These are phyloP conservation scores for Macrotyloma uniflorum DNA, from an alignment of 306 rosid genomes.

Conservation along the genomic window DNA sequence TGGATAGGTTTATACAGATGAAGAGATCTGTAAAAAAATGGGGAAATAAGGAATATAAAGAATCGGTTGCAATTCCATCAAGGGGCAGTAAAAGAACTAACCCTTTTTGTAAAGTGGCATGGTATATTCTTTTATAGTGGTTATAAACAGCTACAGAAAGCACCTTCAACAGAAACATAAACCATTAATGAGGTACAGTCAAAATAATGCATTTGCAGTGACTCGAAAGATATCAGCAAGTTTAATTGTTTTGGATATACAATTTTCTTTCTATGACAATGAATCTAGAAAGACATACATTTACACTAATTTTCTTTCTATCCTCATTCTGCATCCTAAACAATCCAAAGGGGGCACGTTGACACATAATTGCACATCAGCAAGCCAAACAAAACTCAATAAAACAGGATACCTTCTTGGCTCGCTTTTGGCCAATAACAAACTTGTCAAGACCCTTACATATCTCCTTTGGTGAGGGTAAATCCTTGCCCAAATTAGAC, in stretches of 20 bases:
- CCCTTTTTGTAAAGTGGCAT: slow-evolving; percentile 78
- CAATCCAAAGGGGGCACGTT: not conserved
- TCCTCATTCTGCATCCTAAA: slow-evolving; percentile 22
- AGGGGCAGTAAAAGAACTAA: slow-evolving; percentile 47
- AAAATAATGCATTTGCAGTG: slow-evolving; percentile 28
- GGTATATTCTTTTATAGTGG: slow-evolving; percentile 91
- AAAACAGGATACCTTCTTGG: slow-evolving; percentile 70
- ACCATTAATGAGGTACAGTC: slow-evolving; percentile 32
- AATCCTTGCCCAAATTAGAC: slow-evolving; percentile 85
- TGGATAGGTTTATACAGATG: not conserved
- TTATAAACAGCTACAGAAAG: slow-evolving; percentile 97
- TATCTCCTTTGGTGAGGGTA: slow-evolving; percentile 93
- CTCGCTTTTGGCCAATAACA: slow-evolving; percentile 91
- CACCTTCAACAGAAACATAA: slow-evolving; percentile 66
- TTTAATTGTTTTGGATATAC: not conserved
- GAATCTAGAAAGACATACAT: not conserved
- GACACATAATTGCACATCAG: slow-evolving; percentile 11
- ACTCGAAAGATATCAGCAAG: not conserved
- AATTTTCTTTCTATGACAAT: not conserved
- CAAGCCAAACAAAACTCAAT: not conserved
- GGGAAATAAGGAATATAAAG: slow-evolving; percentile 1
- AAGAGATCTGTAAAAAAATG: not conserved
- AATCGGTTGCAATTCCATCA: not conserved
- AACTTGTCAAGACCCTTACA: slow-evolving; percentile 92
- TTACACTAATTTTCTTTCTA: not conserved